Percentiles rank a stretch among this genome's conserved stretches.
Evolutionary conservation across 148 eudicot species (phyloP).

Genomic region (Talinum fruticosum): DNA sequence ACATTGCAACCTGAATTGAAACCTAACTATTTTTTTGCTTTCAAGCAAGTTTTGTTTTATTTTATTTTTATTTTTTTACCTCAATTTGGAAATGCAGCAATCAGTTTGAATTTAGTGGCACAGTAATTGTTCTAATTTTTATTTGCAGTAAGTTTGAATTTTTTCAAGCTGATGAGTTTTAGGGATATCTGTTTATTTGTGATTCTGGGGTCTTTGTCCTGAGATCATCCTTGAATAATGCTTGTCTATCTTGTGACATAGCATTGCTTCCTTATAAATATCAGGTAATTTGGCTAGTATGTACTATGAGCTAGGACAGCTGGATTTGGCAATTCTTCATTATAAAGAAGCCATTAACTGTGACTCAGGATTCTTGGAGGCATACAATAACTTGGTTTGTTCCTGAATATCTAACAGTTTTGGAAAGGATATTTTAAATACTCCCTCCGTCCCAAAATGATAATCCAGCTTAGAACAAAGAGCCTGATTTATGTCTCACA

Average conservation of each 20-base stretch:
- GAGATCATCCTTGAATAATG: not conserved
- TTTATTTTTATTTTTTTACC: too few relatives aligned
- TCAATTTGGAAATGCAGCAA: not conserved
- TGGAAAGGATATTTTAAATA: conserved; percentile 7
- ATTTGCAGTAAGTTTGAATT: not conserved
- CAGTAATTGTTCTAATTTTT: not conserved
- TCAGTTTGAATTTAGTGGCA: not conserved
- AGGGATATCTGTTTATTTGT: not conserved
- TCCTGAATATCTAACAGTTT: conserved; percentile 7
- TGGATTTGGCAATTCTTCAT: conserved; percentile 79
- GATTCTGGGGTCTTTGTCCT: not conserved
- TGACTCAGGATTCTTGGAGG: conserved; percentile 88
- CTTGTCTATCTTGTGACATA: conserved; percentile 11
- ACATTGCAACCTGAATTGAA: not conserved
- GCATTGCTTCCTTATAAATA: conserved; percentile 11
- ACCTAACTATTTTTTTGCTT: not conserved
- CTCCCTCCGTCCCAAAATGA: too few relatives aligned
- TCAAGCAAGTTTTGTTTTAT: not conserved
- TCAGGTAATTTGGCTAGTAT: conserved; percentile 89
- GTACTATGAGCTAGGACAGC: conserved; percentile 83
- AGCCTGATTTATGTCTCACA: too few relatives aligned
- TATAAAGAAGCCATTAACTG: conserved; percentile 79
- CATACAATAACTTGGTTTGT: conserved; percentile 88
- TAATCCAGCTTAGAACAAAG: too few relatives aligned
- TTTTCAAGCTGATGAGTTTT: not conserved